Percentiles rank a stretch among this genome's conserved stretches.
Conservation (phyloP, 73 alveolate genomes). For the Tetrahymena malaccensis region DNA sequence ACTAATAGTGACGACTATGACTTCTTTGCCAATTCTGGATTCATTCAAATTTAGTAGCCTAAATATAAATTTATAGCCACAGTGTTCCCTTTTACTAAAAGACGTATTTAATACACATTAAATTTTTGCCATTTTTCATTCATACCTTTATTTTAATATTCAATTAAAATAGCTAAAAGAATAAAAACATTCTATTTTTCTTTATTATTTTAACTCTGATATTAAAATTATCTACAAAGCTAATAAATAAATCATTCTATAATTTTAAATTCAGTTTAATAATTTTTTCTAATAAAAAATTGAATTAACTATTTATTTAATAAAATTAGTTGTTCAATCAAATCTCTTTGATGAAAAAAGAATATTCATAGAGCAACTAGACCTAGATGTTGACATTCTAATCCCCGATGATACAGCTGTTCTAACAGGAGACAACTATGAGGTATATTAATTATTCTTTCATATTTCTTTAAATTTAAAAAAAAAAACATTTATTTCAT, state of each 20-base stretch:
- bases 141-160: neutral
- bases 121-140: too few relatives aligned
- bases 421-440: neutral
- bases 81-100: neutral
- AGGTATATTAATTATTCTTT: neutral
- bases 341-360: neutral
- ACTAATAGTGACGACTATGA: neutral
- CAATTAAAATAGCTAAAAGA: too few relatives aligned
- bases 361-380: neutral
- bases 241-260: neutral
- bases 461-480: neutral
- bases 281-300: neutral
- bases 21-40: neutral
- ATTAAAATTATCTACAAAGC: neutral
- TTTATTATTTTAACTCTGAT: too few relatives aligned
- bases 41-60: neutral
- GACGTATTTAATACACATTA: neutral
- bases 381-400: neutral
- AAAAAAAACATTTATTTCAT: too few relatives aligned
- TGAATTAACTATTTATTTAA: neutral
- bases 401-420: neutral
- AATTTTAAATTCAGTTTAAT: too few relatives aligned
- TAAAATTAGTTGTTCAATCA: neutral
- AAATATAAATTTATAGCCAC: neutral
- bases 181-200: neutral